Evolutionary conservation across 352 stramenopile genomes (phyloP).

Genomic region (Paralagenidium karlingii): DNA sequence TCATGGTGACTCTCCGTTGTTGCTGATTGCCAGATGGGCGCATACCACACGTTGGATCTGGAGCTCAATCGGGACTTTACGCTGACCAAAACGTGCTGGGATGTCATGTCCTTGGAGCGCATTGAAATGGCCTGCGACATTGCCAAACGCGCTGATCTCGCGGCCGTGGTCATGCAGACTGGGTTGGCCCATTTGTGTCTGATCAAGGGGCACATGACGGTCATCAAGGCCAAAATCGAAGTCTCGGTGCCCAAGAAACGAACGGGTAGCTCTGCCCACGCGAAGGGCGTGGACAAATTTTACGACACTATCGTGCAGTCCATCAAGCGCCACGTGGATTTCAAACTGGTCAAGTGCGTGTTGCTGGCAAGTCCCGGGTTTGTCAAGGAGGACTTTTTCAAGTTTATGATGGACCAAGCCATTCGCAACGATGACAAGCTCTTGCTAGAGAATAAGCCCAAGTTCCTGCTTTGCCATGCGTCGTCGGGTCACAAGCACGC

Average conservation of each 20-base stretch:
- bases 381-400: constrained; percentile 97
- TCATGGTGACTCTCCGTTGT: background rate
- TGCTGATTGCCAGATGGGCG: constrained; percentile 66
- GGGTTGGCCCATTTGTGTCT: constrained; percentile 95
- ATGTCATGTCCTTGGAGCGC: constrained; percentile 94
- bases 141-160: constrained; percentile 90
- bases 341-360: constrained; percentile 94
- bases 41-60: constrained; percentile 96
- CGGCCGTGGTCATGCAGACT: constrained; percentile 93
- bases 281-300: constrained; percentile 92
- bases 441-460: constrained; percentile 93
- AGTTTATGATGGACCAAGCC: constrained; percentile 89
- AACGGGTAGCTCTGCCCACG: constrained; percentile 87
- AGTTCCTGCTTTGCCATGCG: constrained; percentile 93
- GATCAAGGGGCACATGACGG: constrained; percentile 95
- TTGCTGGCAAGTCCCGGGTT: constrained; percentile 94
- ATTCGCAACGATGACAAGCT: constrained; percentile 89
- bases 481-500: constrained; percentile 96
- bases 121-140: constrained; percentile 94
- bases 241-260: constrained; percentile 96
- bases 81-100: constrained; percentile 94
- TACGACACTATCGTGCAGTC: constrained; percentile 95
- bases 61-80: constrained; percentile 95
- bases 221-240: constrained; percentile 92
- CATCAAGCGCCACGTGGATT: constrained; percentile 94